A percentile compares a stretch with the other conserved stretches of the same genome.
Evolutionary conservation across 345 rosid species (phyloP).

Genomic region (Noccaea bulbosa): DNA sequence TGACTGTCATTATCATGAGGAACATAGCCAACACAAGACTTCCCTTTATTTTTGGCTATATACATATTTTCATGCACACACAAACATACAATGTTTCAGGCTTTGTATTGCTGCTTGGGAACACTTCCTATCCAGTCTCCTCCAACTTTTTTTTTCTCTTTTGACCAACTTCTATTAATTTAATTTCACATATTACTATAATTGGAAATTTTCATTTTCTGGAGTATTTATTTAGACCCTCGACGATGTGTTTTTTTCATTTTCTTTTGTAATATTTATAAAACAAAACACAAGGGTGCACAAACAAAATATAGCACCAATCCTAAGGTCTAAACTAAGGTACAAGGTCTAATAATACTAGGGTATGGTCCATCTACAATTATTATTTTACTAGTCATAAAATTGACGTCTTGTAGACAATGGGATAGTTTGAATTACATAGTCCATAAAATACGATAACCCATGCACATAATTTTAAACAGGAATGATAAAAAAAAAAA

Average conservation of each 20-base stretch:
- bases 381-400: too few relatives aligned
- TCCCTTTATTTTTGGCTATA: constrained; percentile 36
- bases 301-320: constrained; percentile 9
- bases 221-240: background rate
- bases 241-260: background rate
- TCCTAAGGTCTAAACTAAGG: too few relatives aligned
- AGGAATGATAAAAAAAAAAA: background rate
- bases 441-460: too few relatives aligned
- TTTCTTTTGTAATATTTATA: background rate
- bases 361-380: too few relatives aligned
- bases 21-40: constrained; percentile 40
- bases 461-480: background rate
- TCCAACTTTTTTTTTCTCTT: constrained; percentile 11
- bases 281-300: background rate
- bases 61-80: constrained; percentile 33
- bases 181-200: constrained; percentile 5
- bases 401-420: too few relatives aligned
- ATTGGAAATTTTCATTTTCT: background rate
- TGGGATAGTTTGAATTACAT: too few relatives aligned
- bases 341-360: too few relatives aligned
- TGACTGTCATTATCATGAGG: constrained; percentile 45
- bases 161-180: constrained; percentile 38
- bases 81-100: constrained; percentile 34
- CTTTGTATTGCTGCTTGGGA: constrained; percentile 44
- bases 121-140: constrained; percentile 35